These are phyloP conservation scores for Paecilomyces fulvus DNA, from an alignment of 2,329 filamentous ascomycete species.

Conservation along the genomic window DNA sequence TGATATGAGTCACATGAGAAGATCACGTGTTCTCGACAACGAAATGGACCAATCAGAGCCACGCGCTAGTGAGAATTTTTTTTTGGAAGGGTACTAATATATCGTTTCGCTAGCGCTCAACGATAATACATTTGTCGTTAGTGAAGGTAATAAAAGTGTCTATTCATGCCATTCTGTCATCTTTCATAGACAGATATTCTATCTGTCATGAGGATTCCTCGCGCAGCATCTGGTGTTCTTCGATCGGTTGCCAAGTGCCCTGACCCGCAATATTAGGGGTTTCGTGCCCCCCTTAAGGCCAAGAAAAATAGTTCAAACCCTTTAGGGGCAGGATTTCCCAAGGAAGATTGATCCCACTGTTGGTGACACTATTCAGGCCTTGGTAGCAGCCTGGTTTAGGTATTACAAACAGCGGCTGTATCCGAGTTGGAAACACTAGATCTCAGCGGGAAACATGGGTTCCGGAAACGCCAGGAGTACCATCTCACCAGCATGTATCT, in stretches of 20 bases:
- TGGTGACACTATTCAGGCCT: not conserved
- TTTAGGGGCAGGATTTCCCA: not conserved
- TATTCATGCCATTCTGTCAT: not conserved
- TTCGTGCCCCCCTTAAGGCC: not conserved
- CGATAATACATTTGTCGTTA: too few relatives aligned
- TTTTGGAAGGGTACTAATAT: too few relatives aligned
- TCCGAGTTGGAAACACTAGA: not conserved
- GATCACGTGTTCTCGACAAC: too few relatives aligned
- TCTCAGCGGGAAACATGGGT: not conserved
- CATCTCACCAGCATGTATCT: not conserved
- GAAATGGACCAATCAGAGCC: too few relatives aligned
- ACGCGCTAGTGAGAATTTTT: too few relatives aligned
- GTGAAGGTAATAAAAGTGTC: not conserved
- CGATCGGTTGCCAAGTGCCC: not conserved
- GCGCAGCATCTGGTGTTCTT: not conserved
- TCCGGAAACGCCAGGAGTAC: not conserved
- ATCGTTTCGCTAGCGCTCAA: too few relatives aligned
- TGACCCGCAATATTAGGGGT: not conserved
- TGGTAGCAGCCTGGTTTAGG: not conserved
- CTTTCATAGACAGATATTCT: not conserved
- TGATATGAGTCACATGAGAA: too few relatives aligned
- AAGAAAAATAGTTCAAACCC: not conserved
- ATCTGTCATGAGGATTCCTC: not conserved
- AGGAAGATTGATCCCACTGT: not conserved
- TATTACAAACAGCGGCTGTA: not conserved